Conservation (phyloP, 768 basidiomycete genomes). For the Lenzites betulinus region DNA sequence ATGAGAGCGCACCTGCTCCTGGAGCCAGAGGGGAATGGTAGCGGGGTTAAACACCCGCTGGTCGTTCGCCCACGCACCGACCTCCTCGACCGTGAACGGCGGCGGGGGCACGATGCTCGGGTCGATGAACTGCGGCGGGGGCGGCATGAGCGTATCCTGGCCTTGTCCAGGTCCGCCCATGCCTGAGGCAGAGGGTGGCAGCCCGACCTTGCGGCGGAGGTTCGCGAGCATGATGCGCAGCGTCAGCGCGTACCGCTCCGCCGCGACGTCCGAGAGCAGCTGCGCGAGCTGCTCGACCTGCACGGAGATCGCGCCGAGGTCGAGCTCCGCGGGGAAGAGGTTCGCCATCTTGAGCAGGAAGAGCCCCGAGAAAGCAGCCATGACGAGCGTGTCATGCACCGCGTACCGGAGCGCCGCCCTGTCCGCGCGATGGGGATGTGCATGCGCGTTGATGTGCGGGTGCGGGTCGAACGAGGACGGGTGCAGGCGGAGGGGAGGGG, state of each 20-base stretch:
- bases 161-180: neutral
- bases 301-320: constrained; percentile 69
- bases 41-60: constrained; percentile 70
- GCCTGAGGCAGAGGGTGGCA: constrained; percentile 35
- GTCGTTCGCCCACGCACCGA: constrained; percentile 48
- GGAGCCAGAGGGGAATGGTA: constrained; percentile 88
- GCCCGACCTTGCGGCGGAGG: constrained; percentile 83
- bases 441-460: neutral
- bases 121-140: constrained; percentile 53
- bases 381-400: constrained; percentile 91
- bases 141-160: constrained; percentile 50
- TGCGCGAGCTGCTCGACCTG: constrained; percentile 93
- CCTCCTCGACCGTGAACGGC: constrained; percentile 83
- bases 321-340: constrained; percentile 84
- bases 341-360: constrained; percentile 95
- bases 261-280: constrained; percentile 88
- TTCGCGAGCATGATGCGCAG: constrained; percentile 93
- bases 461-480: neutral
- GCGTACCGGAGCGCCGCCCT: constrained; percentile 91
- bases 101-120: constrained; percentile 44
- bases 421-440: constrained; percentile 2
- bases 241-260: constrained; percentile 92
- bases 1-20: constrained; percentile 68
- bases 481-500: neutral
- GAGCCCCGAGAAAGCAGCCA: constrained; percentile 86